Base-by-base conservation (phyloP, 202 grass and related monocot genomes). In the Digitaria exilis region DNA sequence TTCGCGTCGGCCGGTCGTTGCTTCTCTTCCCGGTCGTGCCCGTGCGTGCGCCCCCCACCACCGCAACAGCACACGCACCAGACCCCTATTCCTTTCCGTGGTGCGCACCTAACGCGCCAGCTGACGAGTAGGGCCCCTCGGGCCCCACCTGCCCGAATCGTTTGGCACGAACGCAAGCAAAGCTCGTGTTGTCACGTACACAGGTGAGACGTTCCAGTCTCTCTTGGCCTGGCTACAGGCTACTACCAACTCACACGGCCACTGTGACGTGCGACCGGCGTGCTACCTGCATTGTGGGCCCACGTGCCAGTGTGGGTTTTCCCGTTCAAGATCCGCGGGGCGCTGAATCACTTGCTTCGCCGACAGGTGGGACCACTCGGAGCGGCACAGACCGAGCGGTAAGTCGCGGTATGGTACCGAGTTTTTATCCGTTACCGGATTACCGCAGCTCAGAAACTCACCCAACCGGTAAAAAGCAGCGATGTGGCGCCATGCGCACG, bases 131-230 rank as follows among this genome's bases (percentile, higher is more conserved):
- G 85, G n/a, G 56, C 44, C 76, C 8, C 46, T 9, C 0, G 22
- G 84, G 48, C 15, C 60, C 49, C 69, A 81, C 50, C 60, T 65
- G 46, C 73, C 57, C 29, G 74, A 88, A 48, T 35, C 9, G 77
- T 68, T 88, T 84, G 80, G 86, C 74, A 88, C 74, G 37, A 83
- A 66, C 73, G 75, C 86, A 88, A 83, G 86, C 80, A 72, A 87
- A 88, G 66, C 21, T 59, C 14, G 42, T 45, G 57, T 13, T 34
- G 31, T 52, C 19, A 41, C 41, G 7, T 87, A n/a, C n/a, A n/a
- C n/a, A 43, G 56, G 37, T 61, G 30, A 34, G 61, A 65, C 61
- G 61, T 71, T 71, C 67, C 68, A 28, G 24, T 44, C 14, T 14
- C 14, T 30, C 28, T 31, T 42, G 13, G 2, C 41, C 37, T 39